Conservation (phyloP, 2,329 filamentous ascomycete species). For the Neurospora sp. region DNA sequence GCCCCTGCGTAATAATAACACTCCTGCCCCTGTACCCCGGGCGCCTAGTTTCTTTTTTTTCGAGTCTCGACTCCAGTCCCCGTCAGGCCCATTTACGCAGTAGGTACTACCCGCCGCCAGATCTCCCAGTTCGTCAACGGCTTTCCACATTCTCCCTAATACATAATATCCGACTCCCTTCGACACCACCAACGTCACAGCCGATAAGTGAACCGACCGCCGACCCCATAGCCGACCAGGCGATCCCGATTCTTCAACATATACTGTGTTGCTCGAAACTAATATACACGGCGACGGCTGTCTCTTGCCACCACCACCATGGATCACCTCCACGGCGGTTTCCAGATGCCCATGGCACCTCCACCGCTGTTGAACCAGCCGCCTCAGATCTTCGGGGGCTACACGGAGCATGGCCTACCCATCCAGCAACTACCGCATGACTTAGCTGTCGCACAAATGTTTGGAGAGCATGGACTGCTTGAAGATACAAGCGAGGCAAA, state of each 20-base stretch:
- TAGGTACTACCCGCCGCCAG: neutral
- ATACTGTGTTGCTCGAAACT: neutral
- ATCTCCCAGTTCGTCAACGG: neutral
- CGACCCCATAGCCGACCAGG: neutral
- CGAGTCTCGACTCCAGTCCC: neutral
- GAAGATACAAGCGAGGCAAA: slow-evolving; percentile 74
- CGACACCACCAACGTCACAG: neutral
- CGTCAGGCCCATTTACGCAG: neutral
- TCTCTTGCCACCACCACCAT: slow-evolving; percentile 22
- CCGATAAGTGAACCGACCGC: neutral
- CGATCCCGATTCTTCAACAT: neutral
- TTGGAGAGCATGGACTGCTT: slow-evolving; percentile 46
- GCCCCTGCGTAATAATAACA: neutral
- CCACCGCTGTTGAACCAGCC: slow-evolving; percentile 56
- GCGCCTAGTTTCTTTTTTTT: neutral
- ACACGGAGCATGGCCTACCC: slow-evolving; percentile 49
- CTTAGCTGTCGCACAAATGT: slow-evolving; percentile 47
- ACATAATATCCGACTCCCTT: neutral
- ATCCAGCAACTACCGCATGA: slow-evolving; percentile 47
- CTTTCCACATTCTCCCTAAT: neutral
- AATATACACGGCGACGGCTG: neutral
- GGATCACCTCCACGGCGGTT: slow-evolving; percentile 42
- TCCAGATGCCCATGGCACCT: slow-evolving; percentile 48
- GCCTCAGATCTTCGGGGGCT: slow-evolving; percentile 60
- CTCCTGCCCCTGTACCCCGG: neutral